Conservation (phyloP, 371 early-diverging fungal genomes). For the Chytridiales sp. region DNA sequence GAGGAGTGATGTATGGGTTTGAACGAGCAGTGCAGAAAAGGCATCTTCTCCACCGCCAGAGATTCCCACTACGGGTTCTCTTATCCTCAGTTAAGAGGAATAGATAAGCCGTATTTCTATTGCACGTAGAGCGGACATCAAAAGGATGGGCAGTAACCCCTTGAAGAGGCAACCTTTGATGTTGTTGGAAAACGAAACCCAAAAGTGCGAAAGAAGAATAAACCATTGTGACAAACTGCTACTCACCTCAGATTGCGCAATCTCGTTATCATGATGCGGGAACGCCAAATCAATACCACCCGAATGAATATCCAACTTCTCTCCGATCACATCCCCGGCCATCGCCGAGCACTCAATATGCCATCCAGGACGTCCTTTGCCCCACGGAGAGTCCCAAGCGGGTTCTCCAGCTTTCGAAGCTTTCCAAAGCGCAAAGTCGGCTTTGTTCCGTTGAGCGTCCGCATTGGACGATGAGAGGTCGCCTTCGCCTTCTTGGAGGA, state of each 20-base stretch:
- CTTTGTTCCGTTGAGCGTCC: slow-evolving; percentile 55
- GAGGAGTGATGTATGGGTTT: slow-evolving; percentile 17
- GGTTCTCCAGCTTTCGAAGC: slow-evolving; percentile 95
- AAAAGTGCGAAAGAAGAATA: no score
- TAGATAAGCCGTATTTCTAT: no score
- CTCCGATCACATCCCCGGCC: slow-evolving; percentile 93
- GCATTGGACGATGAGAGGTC: slow-evolving; percentile 65
- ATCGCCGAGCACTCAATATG: slow-evolving; percentile 99
- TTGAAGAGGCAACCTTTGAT: no score
- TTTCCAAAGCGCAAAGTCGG: slow-evolving; percentile 99
- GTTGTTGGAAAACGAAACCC: no score
- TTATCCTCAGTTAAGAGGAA: no score
- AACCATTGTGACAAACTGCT: neutral
- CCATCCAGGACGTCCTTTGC: slow-evolving; percentile 98
- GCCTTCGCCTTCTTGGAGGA: slow-evolving; percentile 92
- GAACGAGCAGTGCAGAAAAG: slow-evolving; percentile 22
- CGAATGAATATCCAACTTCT: slow-evolving; percentile 95
- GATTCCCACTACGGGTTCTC: no score
- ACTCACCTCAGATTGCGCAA: slow-evolving; percentile 91
- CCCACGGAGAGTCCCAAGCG: slow-evolving; percentile 95
- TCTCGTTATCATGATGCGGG: slow-evolving; percentile 99
- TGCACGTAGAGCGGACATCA: no score
- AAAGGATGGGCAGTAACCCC: no score
- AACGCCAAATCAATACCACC: slow-evolving; percentile 99
- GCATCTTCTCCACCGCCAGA: slow-evolving; percentile 15